Conservation (phyloP, 2,329 filamentous ascomycete genomes). For the Saccharata proteae region DNA sequence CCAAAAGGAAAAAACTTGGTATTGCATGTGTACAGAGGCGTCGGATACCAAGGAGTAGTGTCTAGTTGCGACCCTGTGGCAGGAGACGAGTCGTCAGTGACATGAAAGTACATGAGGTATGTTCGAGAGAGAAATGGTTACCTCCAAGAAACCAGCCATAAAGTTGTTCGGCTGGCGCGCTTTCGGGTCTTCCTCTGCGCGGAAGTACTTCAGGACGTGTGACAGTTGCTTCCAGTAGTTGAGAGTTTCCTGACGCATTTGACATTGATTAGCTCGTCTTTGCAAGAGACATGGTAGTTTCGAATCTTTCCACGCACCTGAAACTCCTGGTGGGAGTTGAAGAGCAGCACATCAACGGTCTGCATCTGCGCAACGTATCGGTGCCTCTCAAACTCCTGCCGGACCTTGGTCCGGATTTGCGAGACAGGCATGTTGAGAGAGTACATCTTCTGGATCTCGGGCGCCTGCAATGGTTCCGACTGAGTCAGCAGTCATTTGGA, state of each 20-base stretch:
- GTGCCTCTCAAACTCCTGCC: slow-evolving; percentile 94
- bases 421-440: slow-evolving; percentile 80
- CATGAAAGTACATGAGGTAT: no score
- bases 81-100: no score
- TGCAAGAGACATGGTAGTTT: background rate
- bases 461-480: slow-evolving; percentile 51
- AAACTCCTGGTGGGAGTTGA: slow-evolving; percentile 85
- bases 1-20: slow-evolving; percentile 19
- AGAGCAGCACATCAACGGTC: slow-evolving; percentile 79
- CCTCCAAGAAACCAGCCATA: slow-evolving; percentile 91
- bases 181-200: slow-evolving; percentile 68
- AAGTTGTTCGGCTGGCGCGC: slow-evolving; percentile 74
- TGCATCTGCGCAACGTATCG: slow-evolving; percentile 82
- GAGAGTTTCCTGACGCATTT: slow-evolving; percentile 96
- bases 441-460: slow-evolving; percentile 97
- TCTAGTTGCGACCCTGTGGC: slow-evolving; percentile 10
- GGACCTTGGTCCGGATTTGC: slow-evolving; percentile 78
- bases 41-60: slow-evolving; percentile 5
- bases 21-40: slow-evolving; percentile 23
- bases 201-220: slow-evolving; percentile 95
- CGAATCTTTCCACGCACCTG: slow-evolving; percentile 50
- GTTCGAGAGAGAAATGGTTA: slow-evolving; percentile 31
- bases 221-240: slow-evolving; percentile 98
- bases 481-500: background rate
- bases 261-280: slow-evolving; percentile 6